A percentile compares a stretch with the other conserved stretches of the same genome.
Conservation (phyloP, 176 grass and related monocot genomes). For the Guadua angustifolia region DNA sequence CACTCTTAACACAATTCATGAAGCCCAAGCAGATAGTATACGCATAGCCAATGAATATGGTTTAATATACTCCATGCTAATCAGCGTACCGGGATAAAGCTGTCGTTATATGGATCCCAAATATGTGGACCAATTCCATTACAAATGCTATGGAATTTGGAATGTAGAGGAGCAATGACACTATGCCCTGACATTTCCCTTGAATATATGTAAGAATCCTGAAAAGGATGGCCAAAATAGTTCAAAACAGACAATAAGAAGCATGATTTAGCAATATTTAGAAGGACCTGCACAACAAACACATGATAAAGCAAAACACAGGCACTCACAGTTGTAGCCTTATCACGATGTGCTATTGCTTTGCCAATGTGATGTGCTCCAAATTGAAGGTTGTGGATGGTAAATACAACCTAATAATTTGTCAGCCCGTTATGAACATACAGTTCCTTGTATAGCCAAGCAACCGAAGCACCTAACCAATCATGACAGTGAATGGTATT, state of each 20-base stretch:
- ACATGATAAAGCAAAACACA: conserved; percentile 19
- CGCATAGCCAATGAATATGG: neutral
- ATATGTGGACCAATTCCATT: conserved; percentile 67
- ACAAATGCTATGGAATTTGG: conserved; percentile 73
- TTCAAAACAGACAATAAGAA: conserved; percentile 28
- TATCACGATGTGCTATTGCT: conserved; percentile 76
- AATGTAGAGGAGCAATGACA: conserved; percentile 80
- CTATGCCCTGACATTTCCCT: conserved; percentile 84
- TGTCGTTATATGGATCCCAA: conserved; percentile 73
- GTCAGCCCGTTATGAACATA: too few relatives aligned
- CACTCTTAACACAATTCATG: too few relatives aligned
- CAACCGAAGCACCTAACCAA: too few relatives aligned
- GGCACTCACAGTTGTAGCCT: conserved; percentile 90
- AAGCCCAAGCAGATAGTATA: too few relatives aligned
- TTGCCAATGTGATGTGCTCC: conserved; percentile 80
- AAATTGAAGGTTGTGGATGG: conserved; percentile 98
- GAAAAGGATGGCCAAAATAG: conserved; percentile 33
- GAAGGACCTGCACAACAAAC: conserved; percentile 22
- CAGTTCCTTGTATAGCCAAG: too few relatives aligned
- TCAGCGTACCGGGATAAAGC: conserved; percentile 56
- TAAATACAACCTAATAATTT: neutral
- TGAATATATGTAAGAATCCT: conserved; percentile 87
- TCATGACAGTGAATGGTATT: too few relatives aligned
- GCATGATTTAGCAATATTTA: neutral
- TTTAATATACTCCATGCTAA: neutral